Evolutionary conservation across 495 filamentous ascomycete genomes (phyloP).

Genomic region (Aspergillus leporis): DNA sequence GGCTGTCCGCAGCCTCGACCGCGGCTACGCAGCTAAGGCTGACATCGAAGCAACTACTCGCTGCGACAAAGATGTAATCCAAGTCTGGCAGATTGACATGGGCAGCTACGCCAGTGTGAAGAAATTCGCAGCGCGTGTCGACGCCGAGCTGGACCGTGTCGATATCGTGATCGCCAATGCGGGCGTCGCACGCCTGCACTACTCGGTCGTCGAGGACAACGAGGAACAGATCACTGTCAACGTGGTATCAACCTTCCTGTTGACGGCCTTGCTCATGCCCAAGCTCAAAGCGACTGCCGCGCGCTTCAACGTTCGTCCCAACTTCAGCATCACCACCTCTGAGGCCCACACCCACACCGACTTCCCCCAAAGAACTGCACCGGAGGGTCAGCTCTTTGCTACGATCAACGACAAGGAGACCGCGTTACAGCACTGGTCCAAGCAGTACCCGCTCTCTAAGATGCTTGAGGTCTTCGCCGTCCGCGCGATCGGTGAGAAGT

Average conservation of each 20-base stretch:
- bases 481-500: not conserved
- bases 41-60: conserved; percentile 22
- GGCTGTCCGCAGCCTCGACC: conserved; percentile 45
- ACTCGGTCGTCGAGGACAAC: conserved; percentile 28
- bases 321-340: conserved; percentile 5
- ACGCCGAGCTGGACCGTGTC: conserved; percentile 23
- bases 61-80: conserved; percentile 14
- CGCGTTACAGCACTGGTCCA: not conserved
- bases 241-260: conserved; percentile 42
- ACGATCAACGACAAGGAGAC: conserved; percentile 1
- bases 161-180: conserved; percentile 40
- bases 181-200: conserved; percentile 24
- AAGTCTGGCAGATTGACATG: conserved; percentile 38
- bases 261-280: conserved; percentile 28
- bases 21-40: conserved; percentile 39
- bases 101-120: conserved; percentile 34
- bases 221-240: conserved; percentile 47
- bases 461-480: conserved; percentile 2
- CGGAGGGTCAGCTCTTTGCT: not conserved
- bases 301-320: conserved; percentile 9
- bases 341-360: not conserved
- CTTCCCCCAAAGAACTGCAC: not conserved
- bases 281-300: conserved; percentile 24
- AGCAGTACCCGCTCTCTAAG: conserved; percentile 9
- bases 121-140: conserved; percentile 27